phyloP scores from a whole-genome alignment of 352 stramenopile species.

The Phytophthora lateralis region DNA sequence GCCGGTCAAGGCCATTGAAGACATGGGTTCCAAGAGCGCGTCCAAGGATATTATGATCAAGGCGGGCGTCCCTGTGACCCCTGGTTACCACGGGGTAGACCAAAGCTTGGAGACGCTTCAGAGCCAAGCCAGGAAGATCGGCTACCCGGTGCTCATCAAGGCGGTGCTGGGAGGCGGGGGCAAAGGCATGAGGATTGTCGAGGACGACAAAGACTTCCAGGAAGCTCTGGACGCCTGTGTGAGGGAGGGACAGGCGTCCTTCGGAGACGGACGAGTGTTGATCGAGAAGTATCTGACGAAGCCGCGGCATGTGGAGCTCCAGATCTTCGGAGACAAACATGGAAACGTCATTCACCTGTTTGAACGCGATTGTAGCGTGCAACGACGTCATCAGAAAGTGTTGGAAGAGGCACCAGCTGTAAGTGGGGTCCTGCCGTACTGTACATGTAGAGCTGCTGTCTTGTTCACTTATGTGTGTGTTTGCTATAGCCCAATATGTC shows the following conservation, averaged over 20 bases:
- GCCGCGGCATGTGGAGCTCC: conserved; percentile 92
- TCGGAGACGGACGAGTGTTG: conserved; percentile 90
- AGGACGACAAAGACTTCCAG: conserved; percentile 80
- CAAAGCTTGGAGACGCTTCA: conserved; percentile 81
- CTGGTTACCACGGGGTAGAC: conserved; percentile 91
- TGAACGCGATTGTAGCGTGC: conserved; percentile 91
- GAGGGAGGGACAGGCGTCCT: conserved; percentile 87
- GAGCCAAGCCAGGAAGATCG: conserved; percentile 83
- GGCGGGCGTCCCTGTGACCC: conserved; percentile 86
- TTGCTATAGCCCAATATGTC: conserved; percentile 70
- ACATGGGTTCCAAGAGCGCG: conserved; percentile 93
- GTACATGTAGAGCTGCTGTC: not conserved
- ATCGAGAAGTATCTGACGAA: conserved; percentile 92
- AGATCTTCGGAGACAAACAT: conserved; percentile 92
- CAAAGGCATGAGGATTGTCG: conserved; percentile 93
- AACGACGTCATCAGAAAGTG: conserved; percentile 94
- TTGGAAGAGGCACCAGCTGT: conserved; percentile 93
- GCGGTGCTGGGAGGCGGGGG: conserved; percentile 90
- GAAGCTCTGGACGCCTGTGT: conserved; percentile 86
- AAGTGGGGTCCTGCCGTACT: conserved; percentile 25
- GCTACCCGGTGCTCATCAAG: conserved; percentile 94
- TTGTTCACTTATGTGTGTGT: conserved; percentile 1
- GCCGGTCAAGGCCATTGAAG: conserved; percentile 82
- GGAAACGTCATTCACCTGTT: conserved; percentile 91
- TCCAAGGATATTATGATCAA: conserved; percentile 93